A percentile compares a stretch with the other conserved stretches of the same genome.
phyloP scores from a whole-genome alignment of 208 protist genomes.

The Borovskyia barvae region DNA sequence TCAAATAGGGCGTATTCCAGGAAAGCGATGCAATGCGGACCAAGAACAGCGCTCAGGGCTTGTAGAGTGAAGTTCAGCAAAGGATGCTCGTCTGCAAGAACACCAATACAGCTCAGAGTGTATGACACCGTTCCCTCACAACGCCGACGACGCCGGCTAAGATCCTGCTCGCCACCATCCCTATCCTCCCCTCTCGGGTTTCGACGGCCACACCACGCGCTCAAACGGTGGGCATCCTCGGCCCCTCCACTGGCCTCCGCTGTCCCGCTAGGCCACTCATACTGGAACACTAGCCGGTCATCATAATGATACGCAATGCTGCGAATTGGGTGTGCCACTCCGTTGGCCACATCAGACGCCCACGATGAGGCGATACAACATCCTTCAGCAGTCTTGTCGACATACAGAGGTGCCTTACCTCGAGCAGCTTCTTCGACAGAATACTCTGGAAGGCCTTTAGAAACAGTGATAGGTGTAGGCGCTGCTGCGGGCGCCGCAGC shows the following conservation, averaged over 20 bases:
- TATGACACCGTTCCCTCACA: constrained; percentile 29
- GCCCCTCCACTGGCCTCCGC: background rate
- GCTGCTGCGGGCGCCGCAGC: background rate
- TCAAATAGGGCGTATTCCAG: constrained; percentile 53
- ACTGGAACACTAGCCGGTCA: constrained; percentile 17
- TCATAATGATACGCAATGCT: constrained; percentile 18
- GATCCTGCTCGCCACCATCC: background rate
- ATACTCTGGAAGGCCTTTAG: too few species aligned
- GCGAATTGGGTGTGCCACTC: constrained; percentile 10
- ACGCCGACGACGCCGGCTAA: constrained; percentile 17
- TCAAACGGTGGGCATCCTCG: too few species aligned
- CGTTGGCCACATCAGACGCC: background rate
- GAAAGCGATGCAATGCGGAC: constrained; percentile 22
- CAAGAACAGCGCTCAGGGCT: constrained; percentile 47
- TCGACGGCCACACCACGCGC: too few species aligned
- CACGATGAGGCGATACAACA: background rate
- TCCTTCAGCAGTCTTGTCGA: too few species aligned
- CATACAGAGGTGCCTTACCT: too few species aligned
- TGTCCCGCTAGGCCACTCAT: constrained; percentile 21
- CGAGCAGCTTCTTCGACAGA: too few species aligned
- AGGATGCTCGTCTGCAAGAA: constrained; percentile 34
- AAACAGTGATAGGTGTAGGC: too few species aligned
- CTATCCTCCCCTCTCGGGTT: too few species aligned
- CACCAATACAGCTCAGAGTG: constrained; percentile 33
- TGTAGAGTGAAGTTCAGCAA: constrained; percentile 53